Conservation (phyloP, 345 rosid genomes). For the Diplotaxis tenuifolia region DNA sequence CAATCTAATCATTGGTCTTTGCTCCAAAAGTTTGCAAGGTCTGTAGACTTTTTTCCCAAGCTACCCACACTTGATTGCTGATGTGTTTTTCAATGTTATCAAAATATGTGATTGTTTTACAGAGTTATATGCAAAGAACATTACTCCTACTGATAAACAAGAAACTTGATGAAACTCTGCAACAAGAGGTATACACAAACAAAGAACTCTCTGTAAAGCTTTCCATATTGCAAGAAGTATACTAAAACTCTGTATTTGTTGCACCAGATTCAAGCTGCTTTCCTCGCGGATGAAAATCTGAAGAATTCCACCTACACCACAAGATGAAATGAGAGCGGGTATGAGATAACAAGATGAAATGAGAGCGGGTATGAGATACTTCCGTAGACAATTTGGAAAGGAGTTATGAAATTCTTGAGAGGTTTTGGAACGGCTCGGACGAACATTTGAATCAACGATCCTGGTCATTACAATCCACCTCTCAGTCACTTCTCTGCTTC, state of each 20-base stretch:
- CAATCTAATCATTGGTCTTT: conserved; percentile 90
- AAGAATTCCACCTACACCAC: conserved; percentile 96
- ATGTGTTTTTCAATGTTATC: conserved; percentile 12
- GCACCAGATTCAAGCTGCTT: conserved; percentile 95
- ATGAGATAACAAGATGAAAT: too few species aligned
- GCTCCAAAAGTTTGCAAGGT: conserved; percentile 96
- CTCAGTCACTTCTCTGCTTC: conserved; percentile 94
- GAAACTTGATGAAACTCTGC: conserved; percentile 98
- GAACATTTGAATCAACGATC: conserved; percentile 88
- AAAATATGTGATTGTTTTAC: conserved; percentile 89
- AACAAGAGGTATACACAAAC: conserved; percentile 65
- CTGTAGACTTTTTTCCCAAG: conserved; percentile 15
- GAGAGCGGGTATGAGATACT: conserved; percentile 98
- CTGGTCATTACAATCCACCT: conserved; percentile 95
- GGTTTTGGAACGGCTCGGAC: conserved; percentile 93
- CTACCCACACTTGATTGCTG: not conserved
- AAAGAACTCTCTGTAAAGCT: not conserved
- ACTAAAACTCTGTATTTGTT: conserved; percentile 16
- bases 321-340: conserved; percentile 99
- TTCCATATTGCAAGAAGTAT: not conserved
- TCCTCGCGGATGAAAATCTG: conserved; percentile 95
- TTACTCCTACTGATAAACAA: conserved; percentile 95
- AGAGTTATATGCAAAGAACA: conserved; percentile 88
- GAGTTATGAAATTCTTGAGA: conserved; percentile 92
- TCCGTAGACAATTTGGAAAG: conserved; percentile 99